Base-by-base conservation (phyloP, 176 grass and related monocot genomes). In the Cenchrus fungigraminus region DNA sequence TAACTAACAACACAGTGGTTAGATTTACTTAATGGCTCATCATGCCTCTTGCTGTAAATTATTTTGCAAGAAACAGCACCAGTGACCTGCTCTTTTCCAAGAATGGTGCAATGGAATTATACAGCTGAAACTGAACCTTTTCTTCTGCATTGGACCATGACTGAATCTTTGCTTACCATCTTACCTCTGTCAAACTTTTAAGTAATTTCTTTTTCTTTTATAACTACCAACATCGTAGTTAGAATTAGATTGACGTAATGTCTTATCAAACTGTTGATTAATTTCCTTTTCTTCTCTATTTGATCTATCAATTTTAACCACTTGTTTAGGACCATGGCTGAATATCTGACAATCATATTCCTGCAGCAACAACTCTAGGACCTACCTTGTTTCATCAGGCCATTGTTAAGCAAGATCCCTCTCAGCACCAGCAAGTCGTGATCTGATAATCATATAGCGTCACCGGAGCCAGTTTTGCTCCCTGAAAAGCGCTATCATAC, bases 311-410 rank as follows among this genome's bases (percentile, higher is more conserved):
- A 31, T 64, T 79, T 62, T 5, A 43, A 52, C 52, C 8, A 63
- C 62, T 34, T 69, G 8, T 80, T 80, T 32, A 70, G 42, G 68
- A 84, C 58, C 71, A 80, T 81, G 53, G 84, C 85, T 76, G 63
- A 91, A 91, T 64, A 81, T 83, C 89, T 91, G 76, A 83, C 79
- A 80, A 73, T 70, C 54, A 87, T 75, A 34, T 83, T 82, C 76
- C 85, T 84, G 85, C 85, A 87, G 81, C 74, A 90, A 42, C 84
- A 63, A 34, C 74, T 83, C 67, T 87, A 79, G 70, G 60, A 75
- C 44, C 61, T 42, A 68, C 70, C 34, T 34, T 76, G 15, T 68
- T 87, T 9, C 47, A 90, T 63, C 72, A 10, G 6, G 12, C 65
- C 13, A 14, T 68, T 17, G 64, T 20, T 57, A 31, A 65, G 64